Percentiles rank a stretch among this genome's conserved stretches.
phyloP scores from a whole-genome alignment of 2,329 filamentous ascomycete genomes.

The Penicillium concentricum region DNA sequence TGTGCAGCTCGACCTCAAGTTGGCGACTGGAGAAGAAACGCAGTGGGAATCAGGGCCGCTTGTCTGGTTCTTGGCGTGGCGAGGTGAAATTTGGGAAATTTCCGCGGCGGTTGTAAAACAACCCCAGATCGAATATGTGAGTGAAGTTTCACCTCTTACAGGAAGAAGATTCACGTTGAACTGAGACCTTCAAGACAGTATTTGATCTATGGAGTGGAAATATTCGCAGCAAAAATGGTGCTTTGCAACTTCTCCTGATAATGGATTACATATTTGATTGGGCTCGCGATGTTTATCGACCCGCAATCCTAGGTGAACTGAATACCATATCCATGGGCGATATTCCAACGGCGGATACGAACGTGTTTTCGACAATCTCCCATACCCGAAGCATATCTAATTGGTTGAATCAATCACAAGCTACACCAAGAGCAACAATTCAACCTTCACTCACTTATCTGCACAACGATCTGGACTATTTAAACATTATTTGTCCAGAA shows the following conservation, averaged over 20 bases:
- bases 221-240: constrained; percentile 20
- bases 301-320: constrained; percentile 24
- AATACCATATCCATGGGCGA: constrained; percentile 1
- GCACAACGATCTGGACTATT: too few species aligned
- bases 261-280: constrained; percentile 34
- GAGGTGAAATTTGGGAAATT: constrained; percentile 15
- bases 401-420: too few species aligned
- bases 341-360: background rate
- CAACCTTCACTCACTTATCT: too few species aligned
- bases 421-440: too few species aligned
- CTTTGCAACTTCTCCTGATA: constrained; percentile 30
- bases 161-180: too few species aligned
- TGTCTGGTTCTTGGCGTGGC: constrained; percentile 13
- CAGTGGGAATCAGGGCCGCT: constrained; percentile 12
- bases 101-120: background rate
- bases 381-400: too few species aligned
- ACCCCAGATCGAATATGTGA: too few species aligned
- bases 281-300: constrained; percentile 30
- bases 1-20: constrained; percentile 8
- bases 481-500: too few species aligned
- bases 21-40: constrained; percentile 2
- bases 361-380: constrained; percentile 1
- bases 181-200: too few species aligned
- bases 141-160: background rate
- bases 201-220: constrained; percentile 22